phyloP scores from a whole-genome alignment of 116 monocot genomes.

The Iris pallida region DNA sequence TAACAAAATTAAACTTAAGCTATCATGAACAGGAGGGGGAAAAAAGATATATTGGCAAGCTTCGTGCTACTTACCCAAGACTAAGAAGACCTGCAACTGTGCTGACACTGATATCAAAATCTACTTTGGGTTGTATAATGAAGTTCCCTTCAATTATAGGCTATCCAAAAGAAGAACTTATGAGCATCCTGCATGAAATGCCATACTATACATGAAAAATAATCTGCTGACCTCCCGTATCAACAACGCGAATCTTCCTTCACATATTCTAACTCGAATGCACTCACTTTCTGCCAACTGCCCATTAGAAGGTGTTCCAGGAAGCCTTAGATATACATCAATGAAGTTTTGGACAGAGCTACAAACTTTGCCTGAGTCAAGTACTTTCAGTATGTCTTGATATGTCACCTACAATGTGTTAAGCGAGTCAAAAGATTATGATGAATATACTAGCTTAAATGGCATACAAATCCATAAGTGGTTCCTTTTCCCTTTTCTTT shows the following conservation, averaged over 20 bases:
- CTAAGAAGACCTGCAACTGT: constrained; percentile 96
- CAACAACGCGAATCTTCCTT: constrained; percentile 95
- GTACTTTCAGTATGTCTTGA: constrained; percentile 87
- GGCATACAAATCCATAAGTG: too few species aligned
- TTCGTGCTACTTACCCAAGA: constrained; percentile 62
- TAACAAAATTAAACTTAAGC: neutral
- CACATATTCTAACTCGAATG: constrained; percentile 97
- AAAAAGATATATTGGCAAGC: neutral
- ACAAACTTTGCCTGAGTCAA: constrained; percentile 82
- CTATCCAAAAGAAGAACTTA: constrained; percentile 31
- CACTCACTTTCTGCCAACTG: constrained; percentile 82
- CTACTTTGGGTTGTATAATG: constrained; percentile 95
- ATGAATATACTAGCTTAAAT: neutral
- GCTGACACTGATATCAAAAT: constrained; percentile 96
- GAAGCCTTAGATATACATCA: constrained; percentile 88
- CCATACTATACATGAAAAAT: neutral
- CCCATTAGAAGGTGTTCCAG: constrained; percentile 76
- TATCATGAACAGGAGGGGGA: neutral
- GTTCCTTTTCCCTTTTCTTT: neutral
- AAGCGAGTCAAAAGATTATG: constrained; percentile 15
- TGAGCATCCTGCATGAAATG: constrained; percentile 10
- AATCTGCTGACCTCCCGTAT: constrained; percentile 75
- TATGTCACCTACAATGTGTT: constrained; percentile 55
- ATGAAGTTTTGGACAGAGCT: constrained; percentile 95
- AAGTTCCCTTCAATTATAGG: constrained; percentile 97